A percentile compares a stretch with the other conserved stretches of the same genome.
These are phyloP conservation scores for Lasiodiplodia hormozganensis DNA, from an alignment of 2,329 filamentous ascomycete genomes.

Conservation along the genomic window DNA sequence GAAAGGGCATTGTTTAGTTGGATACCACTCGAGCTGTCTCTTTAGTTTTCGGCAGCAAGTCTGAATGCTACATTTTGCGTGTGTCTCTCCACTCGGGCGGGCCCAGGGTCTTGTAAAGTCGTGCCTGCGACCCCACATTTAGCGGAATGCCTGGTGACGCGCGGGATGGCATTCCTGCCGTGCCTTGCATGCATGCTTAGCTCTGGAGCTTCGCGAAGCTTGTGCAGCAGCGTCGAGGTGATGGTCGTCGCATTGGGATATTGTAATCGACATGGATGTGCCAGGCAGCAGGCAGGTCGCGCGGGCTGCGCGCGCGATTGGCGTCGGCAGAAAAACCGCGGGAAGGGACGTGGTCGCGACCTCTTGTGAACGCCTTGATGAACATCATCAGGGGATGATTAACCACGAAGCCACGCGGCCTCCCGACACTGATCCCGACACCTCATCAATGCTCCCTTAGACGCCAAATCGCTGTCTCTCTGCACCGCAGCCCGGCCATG, in stretches of 20 bases:
- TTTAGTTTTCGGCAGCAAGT: constrained; percentile 13
- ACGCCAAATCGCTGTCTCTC: constrained; percentile 2
- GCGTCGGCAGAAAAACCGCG: constrained; percentile 17
- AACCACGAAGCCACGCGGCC: constrained; percentile 23
- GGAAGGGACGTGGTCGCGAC: constrained; percentile 23
- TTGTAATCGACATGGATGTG: constrained; percentile 6
- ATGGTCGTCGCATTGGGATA: not conserved
- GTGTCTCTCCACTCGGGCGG: constrained; percentile 3
- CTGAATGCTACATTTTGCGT: constrained; percentile 14
- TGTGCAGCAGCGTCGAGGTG: not conserved
- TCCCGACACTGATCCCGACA: constrained; percentile 4
- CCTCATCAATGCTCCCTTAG: constrained; percentile 20
- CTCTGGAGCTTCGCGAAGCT: constrained; percentile 22
- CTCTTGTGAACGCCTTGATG: constrained; percentile 22
- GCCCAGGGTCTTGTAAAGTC: not conserved
- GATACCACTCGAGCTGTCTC: constrained; percentile 21
- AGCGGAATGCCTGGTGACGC: not conserved
- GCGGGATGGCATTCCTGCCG: constrained; percentile 7
- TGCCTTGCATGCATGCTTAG: constrained; percentile 25
- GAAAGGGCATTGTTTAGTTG: constrained; percentile 26
- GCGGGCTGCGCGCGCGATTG: constrained; percentile 1
- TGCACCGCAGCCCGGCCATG: constrained; percentile 15
- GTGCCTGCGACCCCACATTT: constrained; percentile 4
- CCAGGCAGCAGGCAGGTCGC: not conserved
- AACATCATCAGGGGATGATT: constrained; percentile 23